Evolutionary conservation across 1,139 yeast genomes (phyloP).

Genomic region (Nakaseomyces uthaithaninus): DNA sequence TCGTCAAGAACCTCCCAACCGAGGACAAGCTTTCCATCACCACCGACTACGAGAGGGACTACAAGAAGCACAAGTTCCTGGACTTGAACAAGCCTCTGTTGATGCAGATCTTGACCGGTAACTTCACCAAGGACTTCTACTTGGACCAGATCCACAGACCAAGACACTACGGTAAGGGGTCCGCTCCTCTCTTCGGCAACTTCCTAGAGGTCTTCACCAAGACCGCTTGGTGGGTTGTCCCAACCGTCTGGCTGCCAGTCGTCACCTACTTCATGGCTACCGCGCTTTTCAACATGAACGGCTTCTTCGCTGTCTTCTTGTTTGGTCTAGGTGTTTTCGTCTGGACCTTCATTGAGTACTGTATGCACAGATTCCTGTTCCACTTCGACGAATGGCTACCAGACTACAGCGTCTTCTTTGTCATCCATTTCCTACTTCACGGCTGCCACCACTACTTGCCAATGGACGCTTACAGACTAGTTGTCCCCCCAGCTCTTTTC

Average conservation of each 20-base stretch:
- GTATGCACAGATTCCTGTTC: slow-evolving; percentile 83
- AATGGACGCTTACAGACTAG: slow-evolving; percentile 88
- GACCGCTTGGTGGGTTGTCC: slow-evolving; percentile 79
- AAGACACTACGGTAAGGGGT: slow-evolving; percentile 83
- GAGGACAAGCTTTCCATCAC: slow-evolving; percentile 64
- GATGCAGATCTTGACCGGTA: slow-evolving; percentile 64
- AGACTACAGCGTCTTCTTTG: slow-evolving; percentile 61
- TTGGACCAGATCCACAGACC: slow-evolving; percentile 96
- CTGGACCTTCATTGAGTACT: slow-evolving; percentile 89
- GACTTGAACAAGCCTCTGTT: slow-evolving; percentile 78
- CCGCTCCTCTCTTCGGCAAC: slow-evolving; percentile 81
- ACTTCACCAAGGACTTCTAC: slow-evolving; percentile 79
- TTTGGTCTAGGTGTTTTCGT: slow-evolving; percentile 64
- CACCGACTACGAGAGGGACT: slow-evolving; percentile 71
- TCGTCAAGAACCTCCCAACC: slow-evolving; percentile 56
- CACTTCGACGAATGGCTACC: slow-evolving; percentile 86
- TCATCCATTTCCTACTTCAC: slow-evolving; percentile 82
- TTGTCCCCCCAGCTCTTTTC: slow-evolving; percentile 90
- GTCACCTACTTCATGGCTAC: slow-evolving; percentile 45
- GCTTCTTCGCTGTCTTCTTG: slow-evolving; percentile 32
- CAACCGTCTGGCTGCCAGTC: slow-evolving; percentile 80
- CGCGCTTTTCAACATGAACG: slow-evolving; percentile 36
- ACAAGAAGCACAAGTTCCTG: slow-evolving; percentile 69
- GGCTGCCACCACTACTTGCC: slow-evolving; percentile 97
- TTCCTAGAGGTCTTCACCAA: slow-evolving; percentile 61